Conservation (phyloP, 768 basidiomycete genomes). For the Leccinellum luteum region DNA sequence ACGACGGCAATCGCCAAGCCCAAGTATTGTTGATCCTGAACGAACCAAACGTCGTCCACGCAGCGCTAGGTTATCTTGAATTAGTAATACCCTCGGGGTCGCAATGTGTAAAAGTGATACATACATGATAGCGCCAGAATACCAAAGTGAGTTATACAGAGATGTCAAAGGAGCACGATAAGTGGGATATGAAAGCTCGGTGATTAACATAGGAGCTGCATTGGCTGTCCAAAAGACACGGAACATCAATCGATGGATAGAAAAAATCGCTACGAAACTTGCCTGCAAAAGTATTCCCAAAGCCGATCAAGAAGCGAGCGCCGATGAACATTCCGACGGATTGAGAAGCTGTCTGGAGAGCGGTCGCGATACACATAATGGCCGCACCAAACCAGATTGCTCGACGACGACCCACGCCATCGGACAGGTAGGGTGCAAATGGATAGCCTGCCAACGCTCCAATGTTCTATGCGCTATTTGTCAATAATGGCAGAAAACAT, state of each 20-base stretch:
- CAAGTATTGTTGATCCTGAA: slow-evolving; percentile 64
- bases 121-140: slow-evolving; percentile 76
- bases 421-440: slow-evolving; percentile 68
- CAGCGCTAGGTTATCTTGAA: slow-evolving; percentile 42
- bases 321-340: slow-evolving; percentile 81
- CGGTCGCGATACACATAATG: slow-evolving; percentile 67
- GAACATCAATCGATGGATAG: too few relatives aligned
- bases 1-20: slow-evolving; percentile 82
- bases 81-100: not conserved
- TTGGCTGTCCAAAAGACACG: slow-evolving; percentile 39
- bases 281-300: slow-evolving; percentile 71
- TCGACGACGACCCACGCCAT: slow-evolving; percentile 64
- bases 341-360: slow-evolving; percentile 65
- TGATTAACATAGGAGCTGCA: slow-evolving; percentile 79
- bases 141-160: slow-evolving; percentile 82
- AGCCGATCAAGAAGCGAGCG: slow-evolving; percentile 75
- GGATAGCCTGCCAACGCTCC: slow-evolving; percentile 70
- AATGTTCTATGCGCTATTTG: slow-evolving; percentile 49
- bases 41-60: slow-evolving; percentile 82
- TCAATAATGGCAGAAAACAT: not conserved
- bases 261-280: slow-evolving; percentile 15
- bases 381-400: slow-evolving; percentile 65
- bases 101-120: slow-evolving; percentile 21
- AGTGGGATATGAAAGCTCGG: slow-evolving; percentile 78
- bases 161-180: slow-evolving; percentile 79